phyloP scores from a whole-genome alignment of 768 basidiomycete genomes.

The Agaricus blazei region DNA sequence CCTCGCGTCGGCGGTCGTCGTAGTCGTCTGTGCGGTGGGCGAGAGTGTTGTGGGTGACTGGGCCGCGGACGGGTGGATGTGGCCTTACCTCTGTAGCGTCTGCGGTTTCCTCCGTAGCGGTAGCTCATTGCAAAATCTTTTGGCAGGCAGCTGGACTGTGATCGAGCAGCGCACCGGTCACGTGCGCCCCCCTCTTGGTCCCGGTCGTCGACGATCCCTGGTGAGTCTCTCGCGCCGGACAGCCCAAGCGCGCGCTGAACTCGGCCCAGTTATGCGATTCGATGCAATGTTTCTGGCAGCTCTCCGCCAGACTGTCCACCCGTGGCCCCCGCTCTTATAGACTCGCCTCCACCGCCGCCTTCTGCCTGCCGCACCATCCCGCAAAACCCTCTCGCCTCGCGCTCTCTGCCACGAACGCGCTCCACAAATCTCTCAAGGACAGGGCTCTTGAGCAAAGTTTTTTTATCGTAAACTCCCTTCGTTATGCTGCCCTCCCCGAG shows the following conservation, averaged over 20 bases:
- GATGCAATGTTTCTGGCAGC: conserved; percentile 69
- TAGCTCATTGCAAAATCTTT: conserved; percentile 9
- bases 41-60: conserved; percentile 4
- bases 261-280: conserved; percentile 48
- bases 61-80: background rate
- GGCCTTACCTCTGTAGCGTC: conserved; percentile 11
- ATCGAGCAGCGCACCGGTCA: background rate
- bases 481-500: conserved; percentile 29
- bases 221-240: background rate
- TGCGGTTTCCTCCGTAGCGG: conserved; percentile 10
- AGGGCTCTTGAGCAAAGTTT: conserved; percentile 46
- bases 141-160: background rate
- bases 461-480: conserved; percentile 54
- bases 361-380: background rate
- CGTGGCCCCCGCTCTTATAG: conserved; percentile 4
- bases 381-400: conserved; percentile 13
- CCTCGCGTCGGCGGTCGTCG: conserved; percentile 61
- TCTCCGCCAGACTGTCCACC: conserved; percentile 38
- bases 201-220: background rate
- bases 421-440: conserved; percentile 38
- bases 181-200: background rate
- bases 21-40: conserved; percentile 48
- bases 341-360: background rate
- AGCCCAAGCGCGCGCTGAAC: background rate
- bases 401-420: conserved; percentile 42